These are phyloP conservation scores for Nemania diffusa DNA, from an alignment of 2,329 filamentous ascomycete genomes.

Conservation along the genomic window DNA sequence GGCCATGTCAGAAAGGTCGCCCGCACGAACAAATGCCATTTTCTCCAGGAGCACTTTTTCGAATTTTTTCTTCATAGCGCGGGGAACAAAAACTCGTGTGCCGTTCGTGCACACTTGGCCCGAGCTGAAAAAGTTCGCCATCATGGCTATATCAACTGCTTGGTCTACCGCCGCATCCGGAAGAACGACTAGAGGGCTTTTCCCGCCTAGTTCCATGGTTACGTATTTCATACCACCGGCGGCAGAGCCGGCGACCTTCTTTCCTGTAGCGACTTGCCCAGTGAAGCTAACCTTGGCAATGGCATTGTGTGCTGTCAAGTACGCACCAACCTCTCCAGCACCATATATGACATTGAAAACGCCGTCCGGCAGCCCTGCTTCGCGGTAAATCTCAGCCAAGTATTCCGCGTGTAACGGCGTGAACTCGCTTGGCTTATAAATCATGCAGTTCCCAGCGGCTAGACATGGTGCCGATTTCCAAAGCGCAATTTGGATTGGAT, in stretches of 20 bases:
- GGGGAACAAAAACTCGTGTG: conserved; percentile 84
- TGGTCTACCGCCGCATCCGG: conserved; percentile 81
- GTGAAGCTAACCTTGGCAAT: conserved; percentile 92
- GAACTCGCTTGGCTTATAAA: conserved; percentile 90
- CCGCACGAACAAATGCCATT: conserved; percentile 75
- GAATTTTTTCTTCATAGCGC: conserved; percentile 71
- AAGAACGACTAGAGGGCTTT: conserved; percentile 82
- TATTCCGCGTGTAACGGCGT: conserved; percentile 84
- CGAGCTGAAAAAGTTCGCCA: conserved; percentile 92
- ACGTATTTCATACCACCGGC: conserved; percentile 87
- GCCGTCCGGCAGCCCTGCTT: conserved; percentile 81
- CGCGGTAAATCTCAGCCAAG: conserved; percentile 78
- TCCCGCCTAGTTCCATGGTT: conserved; percentile 92
- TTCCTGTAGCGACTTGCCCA: conserved; percentile 84
- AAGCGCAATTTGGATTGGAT: conserved; percentile 88
- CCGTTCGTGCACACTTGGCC: conserved; percentile 95
- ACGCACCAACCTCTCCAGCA: conserved; percentile 79
- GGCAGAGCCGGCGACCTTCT: conserved; percentile 81
- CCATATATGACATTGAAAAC: conserved; percentile 91
- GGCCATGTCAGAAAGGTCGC: conserved; percentile 74
- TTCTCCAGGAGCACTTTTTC: conserved; percentile 76
- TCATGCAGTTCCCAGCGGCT: conserved; percentile 87
- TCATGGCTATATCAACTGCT: conserved; percentile 90
- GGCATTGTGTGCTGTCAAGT: conserved; percentile 75
- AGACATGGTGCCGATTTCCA: conserved; percentile 91